Conservation (phyloP, 2,329 filamentous ascomycete species). For the Verticillium nubilum region DNA sequence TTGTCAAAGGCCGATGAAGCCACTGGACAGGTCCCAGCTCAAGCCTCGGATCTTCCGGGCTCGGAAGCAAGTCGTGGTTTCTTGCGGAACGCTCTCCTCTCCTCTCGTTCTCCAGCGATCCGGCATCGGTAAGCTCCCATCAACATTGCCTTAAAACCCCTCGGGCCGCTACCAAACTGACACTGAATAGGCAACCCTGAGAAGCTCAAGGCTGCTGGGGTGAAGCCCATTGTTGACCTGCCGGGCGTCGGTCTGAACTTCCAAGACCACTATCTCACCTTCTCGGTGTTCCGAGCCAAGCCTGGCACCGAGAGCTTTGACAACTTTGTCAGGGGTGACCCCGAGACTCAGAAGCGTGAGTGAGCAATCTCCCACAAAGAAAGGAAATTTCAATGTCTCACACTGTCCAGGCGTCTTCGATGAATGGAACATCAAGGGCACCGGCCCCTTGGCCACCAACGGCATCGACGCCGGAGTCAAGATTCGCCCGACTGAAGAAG, state of each 20-base stretch:
- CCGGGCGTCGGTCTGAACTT: constrained; percentile 72
- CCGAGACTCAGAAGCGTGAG: constrained; percentile 61
- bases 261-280: constrained; percentile 71
- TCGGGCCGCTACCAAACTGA: constrained; percentile 1
- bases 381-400: constrained; percentile 2
- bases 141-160: not conserved
- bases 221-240: constrained; percentile 64
- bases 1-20: constrained; percentile 51
- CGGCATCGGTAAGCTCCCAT: constrained; percentile 46
- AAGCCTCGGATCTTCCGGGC: constrained; percentile 55
- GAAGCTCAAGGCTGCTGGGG: constrained; percentile 63
- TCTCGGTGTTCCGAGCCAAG: constrained; percentile 66
- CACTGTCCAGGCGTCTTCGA: constrained; percentile 52
- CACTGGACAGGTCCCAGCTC: constrained; percentile 49
- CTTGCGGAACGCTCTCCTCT: constrained; percentile 66
- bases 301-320: constrained; percentile 74
- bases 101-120: constrained; percentile 72
- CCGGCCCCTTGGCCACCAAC: constrained; percentile 71
- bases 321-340: constrained; percentile 71
- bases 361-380: not conserved
- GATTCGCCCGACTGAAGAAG: constrained; percentile 63
- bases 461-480: constrained; percentile 78
- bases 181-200: constrained; percentile 49
- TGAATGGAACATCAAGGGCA: constrained; percentile 75
- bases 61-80: constrained; percentile 69